A percentile compares a stretch with the other conserved stretches of the same genome.
These are phyloP conservation scores for Epichloe gansuensis DNA, from an alignment of 2,329 filamentous ascomycete species.

Conservation along the genomic window DNA sequence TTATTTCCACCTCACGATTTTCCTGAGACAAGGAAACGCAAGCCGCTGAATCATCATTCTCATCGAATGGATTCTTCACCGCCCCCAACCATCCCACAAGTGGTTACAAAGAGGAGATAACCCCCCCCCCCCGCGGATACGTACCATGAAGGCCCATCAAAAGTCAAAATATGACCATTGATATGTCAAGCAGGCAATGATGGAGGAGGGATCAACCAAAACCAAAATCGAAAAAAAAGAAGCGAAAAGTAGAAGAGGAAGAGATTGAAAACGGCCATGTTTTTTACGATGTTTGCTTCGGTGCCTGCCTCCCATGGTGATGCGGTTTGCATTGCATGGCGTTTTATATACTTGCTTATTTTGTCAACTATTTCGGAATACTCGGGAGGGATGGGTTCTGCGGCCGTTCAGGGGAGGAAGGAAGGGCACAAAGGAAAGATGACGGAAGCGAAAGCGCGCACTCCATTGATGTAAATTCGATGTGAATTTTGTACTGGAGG, in stretches of 20 bases:
- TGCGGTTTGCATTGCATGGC: slow-evolving; percentile 28
- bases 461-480: too few relatives aligned
- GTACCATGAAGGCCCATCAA: too few relatives aligned
- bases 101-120: too few relatives aligned
- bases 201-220: neutral
- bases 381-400: too few relatives aligned
- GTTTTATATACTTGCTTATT: slow-evolving; percentile 12
- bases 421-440: too few relatives aligned
- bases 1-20: neutral
- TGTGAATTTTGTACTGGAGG: too few relatives aligned
- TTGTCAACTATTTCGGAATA: neutral
- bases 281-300: slow-evolving; percentile 9
- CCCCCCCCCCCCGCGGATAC: too few relatives aligned
- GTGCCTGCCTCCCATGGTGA: slow-evolving; percentile 13
- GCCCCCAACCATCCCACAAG: too few relatives aligned
- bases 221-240: neutral
- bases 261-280: neutral
- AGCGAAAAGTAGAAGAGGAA: neutral
- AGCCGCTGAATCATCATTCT: neutral
- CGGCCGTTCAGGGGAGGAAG: too few relatives aligned
- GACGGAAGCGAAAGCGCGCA: too few relatives aligned
- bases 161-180: too few relatives aligned
- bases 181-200: neutral
- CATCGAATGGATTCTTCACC: neutral
- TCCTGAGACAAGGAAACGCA: neutral